Evolutionary conservation across 2,329 filamentous ascomycete genomes (phyloP).

Genomic region (Teratosphaeria destructans): DNA sequence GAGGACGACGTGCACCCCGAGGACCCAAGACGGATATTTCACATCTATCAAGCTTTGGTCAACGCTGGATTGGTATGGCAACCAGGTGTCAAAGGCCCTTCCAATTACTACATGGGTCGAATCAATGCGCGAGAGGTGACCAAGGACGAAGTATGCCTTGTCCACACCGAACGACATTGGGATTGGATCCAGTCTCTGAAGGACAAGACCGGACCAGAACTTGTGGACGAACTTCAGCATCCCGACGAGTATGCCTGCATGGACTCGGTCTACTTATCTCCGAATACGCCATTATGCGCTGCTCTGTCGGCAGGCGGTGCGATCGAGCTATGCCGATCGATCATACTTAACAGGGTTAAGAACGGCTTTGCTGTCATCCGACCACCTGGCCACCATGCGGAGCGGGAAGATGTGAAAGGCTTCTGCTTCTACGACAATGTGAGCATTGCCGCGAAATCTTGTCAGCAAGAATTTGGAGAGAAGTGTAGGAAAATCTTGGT

Average conservation of each 20-base stretch:
- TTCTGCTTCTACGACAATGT: constrained; percentile 99
- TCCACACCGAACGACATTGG: constrained; percentile 70
- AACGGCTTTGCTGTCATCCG: constrained; percentile 94
- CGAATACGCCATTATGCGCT: constrained; percentile 50
- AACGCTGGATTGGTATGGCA: constrained; percentile 55
- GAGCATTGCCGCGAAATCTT: constrained; percentile 79
- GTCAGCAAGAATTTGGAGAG: constrained; percentile 70
- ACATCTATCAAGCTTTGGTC: constrained; percentile 84
- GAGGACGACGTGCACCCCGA: constrained; percentile 76
- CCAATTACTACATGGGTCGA: constrained; percentile 48
- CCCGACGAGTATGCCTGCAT: constrained; percentile 43
- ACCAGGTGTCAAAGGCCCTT: constrained; percentile 30
- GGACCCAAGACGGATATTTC: constrained; percentile 82
- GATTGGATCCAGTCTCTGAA: constrained; percentile 59
- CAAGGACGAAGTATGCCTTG: constrained; percentile 65
- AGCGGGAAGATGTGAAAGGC: constrained; percentile 74
- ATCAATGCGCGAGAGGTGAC: constrained; percentile 72
- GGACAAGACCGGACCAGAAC: constrained; percentile 23
- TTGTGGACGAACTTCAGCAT: constrained; percentile 47
- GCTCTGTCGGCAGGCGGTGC: constrained; percentile 81
- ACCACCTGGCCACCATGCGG: constrained; percentile 90
- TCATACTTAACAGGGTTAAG: constrained; percentile 72
- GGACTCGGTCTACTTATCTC: constrained; percentile 36
- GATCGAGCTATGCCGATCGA: constrained; percentile 91
- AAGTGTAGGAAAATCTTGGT: constrained; percentile 80